Evolutionary conservation across 192 early-diverging fungal genomes (phyloP).

Genomic region (Dimargaris verticillata): DNA sequence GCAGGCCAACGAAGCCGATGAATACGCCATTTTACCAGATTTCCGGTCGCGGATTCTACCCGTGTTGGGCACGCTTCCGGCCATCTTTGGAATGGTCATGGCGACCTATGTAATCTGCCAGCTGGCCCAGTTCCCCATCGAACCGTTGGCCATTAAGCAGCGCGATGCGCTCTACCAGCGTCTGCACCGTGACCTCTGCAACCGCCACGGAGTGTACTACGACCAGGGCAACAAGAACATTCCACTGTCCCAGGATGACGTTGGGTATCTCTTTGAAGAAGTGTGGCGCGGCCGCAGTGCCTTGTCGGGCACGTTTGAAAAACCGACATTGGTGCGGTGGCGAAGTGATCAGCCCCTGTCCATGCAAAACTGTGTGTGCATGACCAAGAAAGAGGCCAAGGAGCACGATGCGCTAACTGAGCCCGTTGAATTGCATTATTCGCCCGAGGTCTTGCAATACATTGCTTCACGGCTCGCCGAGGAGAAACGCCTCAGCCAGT

Average conservation of each 20-base stretch:
- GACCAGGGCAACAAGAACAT: constrained; percentile 17
- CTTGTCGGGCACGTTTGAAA: constrained; percentile 55
- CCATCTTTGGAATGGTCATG: constrained; percentile 86
- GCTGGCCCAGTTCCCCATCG: constrained; percentile 43
- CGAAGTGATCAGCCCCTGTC: constrained; percentile 40
- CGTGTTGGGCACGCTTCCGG: constrained; percentile 78
- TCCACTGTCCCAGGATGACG: constrained; percentile 46
- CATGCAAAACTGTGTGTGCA: constrained; percentile 60
- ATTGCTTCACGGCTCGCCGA: constrained; percentile 21
- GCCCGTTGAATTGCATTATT: constrained; percentile 20
- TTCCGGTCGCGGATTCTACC: constrained; percentile 78
- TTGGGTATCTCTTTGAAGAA: constrained; percentile 80
- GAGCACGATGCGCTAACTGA: constrained; percentile 21
- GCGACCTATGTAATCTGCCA: constrained; percentile 67
- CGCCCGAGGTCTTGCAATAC: constrained; percentile 16
- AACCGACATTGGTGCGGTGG: constrained; percentile 65
- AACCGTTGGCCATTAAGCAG: constrained; percentile 56
- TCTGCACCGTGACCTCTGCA: constrained; percentile 54
- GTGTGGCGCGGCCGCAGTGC: constrained; percentile 70
- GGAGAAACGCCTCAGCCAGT: constrained; percentile 20
- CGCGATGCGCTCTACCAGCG: constrained; percentile 57
- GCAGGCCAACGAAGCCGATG: constrained; percentile 64
- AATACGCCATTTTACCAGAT: constrained; percentile 83
- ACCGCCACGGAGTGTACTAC: constrained; percentile 25
- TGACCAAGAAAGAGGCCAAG: constrained; percentile 69